These are phyloP conservation scores for Albatrellus sp. DNA, from an alignment of 1,284 basidiomycete genomes.

Conservation along the genomic window DNA sequence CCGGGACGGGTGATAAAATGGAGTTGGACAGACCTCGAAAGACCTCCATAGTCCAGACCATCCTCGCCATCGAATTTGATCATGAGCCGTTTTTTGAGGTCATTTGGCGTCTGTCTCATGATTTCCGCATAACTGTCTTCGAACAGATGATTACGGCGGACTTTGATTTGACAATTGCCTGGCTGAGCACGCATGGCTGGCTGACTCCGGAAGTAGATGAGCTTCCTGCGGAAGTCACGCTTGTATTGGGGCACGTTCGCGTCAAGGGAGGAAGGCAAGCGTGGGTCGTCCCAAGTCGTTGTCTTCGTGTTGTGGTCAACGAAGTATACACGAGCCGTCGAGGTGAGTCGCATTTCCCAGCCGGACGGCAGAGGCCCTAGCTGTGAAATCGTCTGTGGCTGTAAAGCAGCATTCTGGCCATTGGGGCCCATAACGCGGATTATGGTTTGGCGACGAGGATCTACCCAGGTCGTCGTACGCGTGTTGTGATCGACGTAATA, in stretches of 20 bases:
- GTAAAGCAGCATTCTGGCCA: conserved; percentile 60
- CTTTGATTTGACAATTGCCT: conserved; percentile 96
- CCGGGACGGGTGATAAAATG: conserved; percentile 3
- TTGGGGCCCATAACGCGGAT: conserved; percentile 69
- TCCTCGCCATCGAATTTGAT: conserved; percentile 99
- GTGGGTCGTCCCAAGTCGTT: conserved; percentile 93
- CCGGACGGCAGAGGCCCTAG: conserved; percentile 93
- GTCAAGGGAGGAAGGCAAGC: conserved; percentile 72
- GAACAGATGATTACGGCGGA: conserved; percentile 86
- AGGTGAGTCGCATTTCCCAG: conserved; percentile 95
- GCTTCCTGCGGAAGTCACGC: conserved; percentile 95
- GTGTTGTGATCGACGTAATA: conserved; percentile 98
- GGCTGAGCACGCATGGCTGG: conserved; percentile 82
- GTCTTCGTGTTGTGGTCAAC: conserved; percentile 95
- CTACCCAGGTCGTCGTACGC: conserved; percentile 96
- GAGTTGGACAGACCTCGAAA: conserved; percentile 59
- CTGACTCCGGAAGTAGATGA: conserved; percentile 98
- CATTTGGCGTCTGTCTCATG: conserved; percentile 89
- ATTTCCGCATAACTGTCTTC: conserved; percentile 96
- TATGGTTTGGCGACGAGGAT: conserved; percentile 81
- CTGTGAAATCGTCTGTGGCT: conserved; percentile 76
- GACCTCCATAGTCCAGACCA: conserved; percentile 95
- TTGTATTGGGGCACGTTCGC: conserved; percentile 99
- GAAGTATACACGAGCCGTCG: conserved; percentile 89
- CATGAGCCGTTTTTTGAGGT: conserved; percentile 95